Base-by-base conservation (phyloP, 2,329 filamentous ascomycete genomes). In the Seiridium unicorne region DNA sequence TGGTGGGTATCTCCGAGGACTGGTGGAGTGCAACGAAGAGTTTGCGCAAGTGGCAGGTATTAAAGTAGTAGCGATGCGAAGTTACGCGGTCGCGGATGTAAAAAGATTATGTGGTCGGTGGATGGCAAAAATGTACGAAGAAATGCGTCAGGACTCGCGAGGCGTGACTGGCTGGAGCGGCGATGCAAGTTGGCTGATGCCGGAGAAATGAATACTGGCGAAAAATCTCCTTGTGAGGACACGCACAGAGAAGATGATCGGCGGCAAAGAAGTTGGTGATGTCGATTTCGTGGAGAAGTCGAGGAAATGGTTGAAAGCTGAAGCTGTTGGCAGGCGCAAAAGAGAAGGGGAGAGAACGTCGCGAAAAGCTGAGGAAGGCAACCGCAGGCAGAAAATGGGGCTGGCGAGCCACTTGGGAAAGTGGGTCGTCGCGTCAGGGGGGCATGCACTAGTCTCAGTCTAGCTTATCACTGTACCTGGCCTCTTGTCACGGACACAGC, bases 111-210 rank as follows among this genome's bases (percentile, higher is more conserved):
- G 47, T 13, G n/a, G 34, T 36, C 18, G 8, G 5, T 34, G 11
- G 35, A 9, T 32, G 49, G 31, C 9, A 53, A 53, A 53, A 34
- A 53, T n/a, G 34, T 53, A 53, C 9, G 49, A 53, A 26, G 34
- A 40, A 53, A 35, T 13, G 32, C 38, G 49, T 53, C 49, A 35
- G 49, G 26, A 38, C 32, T 53, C 49, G 49, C 38, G 8, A 53
- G 38, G 38, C 51, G 51, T 38, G 51, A 26, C n/a, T 31, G 46
- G 18, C 46, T 32, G 18, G 44, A 36, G 61, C 64, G 71, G 69
- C 69, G 63, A 61, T 61, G 68, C 68, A 74, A 71, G 71, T 72
- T 73, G 70, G 71, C 65, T 74, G 71, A 69, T 69, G 65, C 65
- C 71, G 66, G 59, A 56, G 60, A 44, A 57, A 46, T 10, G 13